Evolutionary conservation across 192 early-diverging fungal genomes (phyloP), one percentile per base, ranked within the genome.

Genomic region (Mortierella hygrophila): DNA sequence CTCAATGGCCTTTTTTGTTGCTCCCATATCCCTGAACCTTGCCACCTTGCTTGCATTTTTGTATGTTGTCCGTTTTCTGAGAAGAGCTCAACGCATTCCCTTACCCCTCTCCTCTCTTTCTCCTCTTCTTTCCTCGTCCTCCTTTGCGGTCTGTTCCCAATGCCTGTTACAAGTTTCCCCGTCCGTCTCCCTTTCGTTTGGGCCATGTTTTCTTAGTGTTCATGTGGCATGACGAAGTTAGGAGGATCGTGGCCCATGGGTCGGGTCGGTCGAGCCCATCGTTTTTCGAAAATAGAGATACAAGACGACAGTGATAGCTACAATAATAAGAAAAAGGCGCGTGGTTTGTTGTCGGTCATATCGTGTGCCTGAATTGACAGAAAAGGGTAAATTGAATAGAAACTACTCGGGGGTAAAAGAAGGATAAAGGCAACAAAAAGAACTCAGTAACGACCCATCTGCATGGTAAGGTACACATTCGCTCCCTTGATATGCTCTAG

Each of bases 11-110:
- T 26, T 26, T n/a, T 13, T 29, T 60, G 8, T 60, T 23, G 32
- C 29, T 65, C 29, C 29, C 29, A 65, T 65, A 65, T 65, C 60
- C 60, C 29, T 65, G 60, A 65, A 65, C 29, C 60, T 65, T 65
- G 60, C 60, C 29, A 29, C 13, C 29, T 65, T 65, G 26, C 57
- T n/a, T 63, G 60, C 60, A 65, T 26, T 26, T 65, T 65, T 65
- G 29, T 65, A 26, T 65, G 49, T 52, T 18, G 44, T 29, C 2
- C 6, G 6, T 7, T 26, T 29, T 32, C 10, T 9, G 11, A 35
- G 60, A 32, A 32, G 29, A 60, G 57, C 57, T 60, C 9, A 26
- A 9, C n/a, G 9, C 57, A 60, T 60, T 60, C 7, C 52, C 52
- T 23, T 20, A 3, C 52, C 52, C 18, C 18, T 60, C n/a, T 60